Percentiles rank a stretch among this genome's conserved stretches.
These are phyloP conservation scores for Geoglossum cookeanum DNA, from an alignment of 2,329 filamentous ascomycete genomes.

Conservation along the genomic window DNA sequence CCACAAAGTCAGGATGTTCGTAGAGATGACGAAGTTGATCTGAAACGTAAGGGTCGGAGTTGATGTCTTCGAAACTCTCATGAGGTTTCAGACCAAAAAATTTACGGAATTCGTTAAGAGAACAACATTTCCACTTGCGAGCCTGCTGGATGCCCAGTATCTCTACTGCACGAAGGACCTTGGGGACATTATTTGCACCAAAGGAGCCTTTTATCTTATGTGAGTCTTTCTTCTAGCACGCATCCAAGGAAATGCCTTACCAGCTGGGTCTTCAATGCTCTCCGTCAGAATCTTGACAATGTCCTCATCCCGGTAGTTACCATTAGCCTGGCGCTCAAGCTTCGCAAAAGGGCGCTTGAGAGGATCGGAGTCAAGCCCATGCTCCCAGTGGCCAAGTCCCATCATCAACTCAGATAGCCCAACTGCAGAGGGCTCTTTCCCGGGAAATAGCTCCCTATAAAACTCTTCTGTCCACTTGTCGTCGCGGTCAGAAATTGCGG, in stretches of 20 bases:
- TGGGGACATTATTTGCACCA: slow-evolving; percentile 54
- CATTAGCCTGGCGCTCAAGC: slow-evolving; percentile 29
- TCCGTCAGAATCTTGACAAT: slow-evolving; percentile 35
- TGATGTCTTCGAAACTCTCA: slow-evolving; percentile 66
- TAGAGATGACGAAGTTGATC: slow-evolving; percentile 48
- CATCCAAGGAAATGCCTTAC: slow-evolving; percentile 10
- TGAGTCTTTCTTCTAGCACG: background rate
- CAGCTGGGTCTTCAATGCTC: slow-evolving; percentile 41
- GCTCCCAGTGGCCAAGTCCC: slow-evolving; percentile 24
- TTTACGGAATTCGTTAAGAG: slow-evolving; percentile 69
- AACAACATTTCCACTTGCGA: slow-evolving; percentile 56
- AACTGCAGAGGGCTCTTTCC: background rate
- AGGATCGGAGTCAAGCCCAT: slow-evolving; percentile 24
- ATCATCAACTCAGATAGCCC: slow-evolving; percentile 1
- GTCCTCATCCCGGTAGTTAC: slow-evolving; percentile 37
- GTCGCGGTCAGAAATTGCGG: slow-evolving; percentile 54
- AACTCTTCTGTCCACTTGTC: slow-evolving; percentile 63
- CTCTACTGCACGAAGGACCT: slow-evolving; percentile 54
- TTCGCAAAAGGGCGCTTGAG: slow-evolving; percentile 29
- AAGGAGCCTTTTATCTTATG: slow-evolving; percentile 24
- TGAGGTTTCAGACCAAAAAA: slow-evolving; percentile 63
- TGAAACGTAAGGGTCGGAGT: slow-evolving; percentile 52
- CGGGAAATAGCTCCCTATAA: slow-evolving; percentile 38
- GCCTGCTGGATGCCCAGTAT: slow-evolving; percentile 44
- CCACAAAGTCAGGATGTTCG: slow-evolving; percentile 60